Percentiles rank a stretch among this genome's conserved stretches.
Conservation (phyloP, 345 rosid genomes). For the Euphorbia tirucalli region DNA sequence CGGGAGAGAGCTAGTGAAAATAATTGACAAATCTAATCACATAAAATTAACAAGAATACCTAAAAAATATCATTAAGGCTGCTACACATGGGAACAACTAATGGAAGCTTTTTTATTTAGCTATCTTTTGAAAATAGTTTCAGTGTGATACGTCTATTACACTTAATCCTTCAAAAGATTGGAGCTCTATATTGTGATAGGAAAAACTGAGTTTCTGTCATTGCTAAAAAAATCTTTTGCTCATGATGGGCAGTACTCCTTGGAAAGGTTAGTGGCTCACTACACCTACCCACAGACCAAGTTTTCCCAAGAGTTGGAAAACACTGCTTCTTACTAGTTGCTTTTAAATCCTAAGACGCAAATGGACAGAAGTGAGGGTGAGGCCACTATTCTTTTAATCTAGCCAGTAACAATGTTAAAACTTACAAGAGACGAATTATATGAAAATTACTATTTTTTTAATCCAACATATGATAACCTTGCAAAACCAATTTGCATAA, state of each 20-base stretch:
- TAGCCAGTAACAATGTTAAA: background rate
- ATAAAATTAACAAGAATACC: too few relatives aligned
- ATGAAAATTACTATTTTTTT: background rate
- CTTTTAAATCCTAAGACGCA: background rate
- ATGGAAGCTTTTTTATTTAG: background rate
- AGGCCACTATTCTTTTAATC: background rate
- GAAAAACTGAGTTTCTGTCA: background rate
- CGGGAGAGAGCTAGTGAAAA: too few relatives aligned
- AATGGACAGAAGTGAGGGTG: background rate
- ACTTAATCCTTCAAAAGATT: background rate
- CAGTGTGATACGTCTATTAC: background rate
- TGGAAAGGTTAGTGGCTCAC: background rate
- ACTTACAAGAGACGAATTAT: background rate
- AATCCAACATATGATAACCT: background rate
- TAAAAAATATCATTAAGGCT: too few relatives aligned
- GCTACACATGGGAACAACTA: too few relatives aligned
- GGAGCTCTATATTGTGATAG: background rate
- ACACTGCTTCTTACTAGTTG: background rate
- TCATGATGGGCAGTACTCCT: background rate
- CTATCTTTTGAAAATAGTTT: too few relatives aligned
- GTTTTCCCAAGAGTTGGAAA: background rate
- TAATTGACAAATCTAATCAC: too few relatives aligned
- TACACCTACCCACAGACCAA: background rate
- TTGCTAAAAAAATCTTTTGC: conserved; percentile 10
- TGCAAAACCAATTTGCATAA: background rate